Base-by-base conservation (phyloP, 176 grass and related monocot genomes). In the Bolboschoenus planiculmis region DNA sequence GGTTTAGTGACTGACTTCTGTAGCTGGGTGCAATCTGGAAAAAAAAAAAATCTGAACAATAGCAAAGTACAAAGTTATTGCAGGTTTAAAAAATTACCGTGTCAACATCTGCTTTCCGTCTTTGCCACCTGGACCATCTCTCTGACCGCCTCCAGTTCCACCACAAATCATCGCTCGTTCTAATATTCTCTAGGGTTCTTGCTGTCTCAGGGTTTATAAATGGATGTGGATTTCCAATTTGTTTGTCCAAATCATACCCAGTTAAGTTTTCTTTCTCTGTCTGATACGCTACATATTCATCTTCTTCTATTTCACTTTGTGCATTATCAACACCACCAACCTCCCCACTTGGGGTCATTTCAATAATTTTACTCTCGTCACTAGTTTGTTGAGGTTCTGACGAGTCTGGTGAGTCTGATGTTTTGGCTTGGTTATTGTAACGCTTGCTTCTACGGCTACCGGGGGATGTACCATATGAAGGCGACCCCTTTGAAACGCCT, bases 71-170 rank as follows among this genome's bases (percentile, higher is more conserved):
- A 72, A 72, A 72, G 13, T 75, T 16, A 74, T 27, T 15, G 16
- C 21, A 48, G 43, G 42, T 50, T 24, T 4, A 30, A 16, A 50
- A 43, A 7, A 50, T 50, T 85, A 98, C 96, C 79, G 86, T 95
- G 65, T 99, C 84, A 84, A 95, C 92, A 93, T 92, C 85, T 72
- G 90, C 90, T 84, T 87, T 87, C 61, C 89, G 73, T 79, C 87
- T 91, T 84, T 98, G 95, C 95, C 96, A 99, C 82, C 92, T 93
- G 30, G 92, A 95, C 92, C 91, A 99, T 79, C 90, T 66, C 68
- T 98, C 90, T 29, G 87, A 81, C 76, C 89, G 94, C 84, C 92
- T 90, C 92, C 96, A 98, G 81, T 98, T 91, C 96, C 96, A 98
- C 96, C 96, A 98, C 58, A 98, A 78, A 86, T 98, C 96, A 83